phyloP scores from a whole-genome alignment of 1,139 yeast genomes.

The Sugiyamaella xylanicola region DNA sequence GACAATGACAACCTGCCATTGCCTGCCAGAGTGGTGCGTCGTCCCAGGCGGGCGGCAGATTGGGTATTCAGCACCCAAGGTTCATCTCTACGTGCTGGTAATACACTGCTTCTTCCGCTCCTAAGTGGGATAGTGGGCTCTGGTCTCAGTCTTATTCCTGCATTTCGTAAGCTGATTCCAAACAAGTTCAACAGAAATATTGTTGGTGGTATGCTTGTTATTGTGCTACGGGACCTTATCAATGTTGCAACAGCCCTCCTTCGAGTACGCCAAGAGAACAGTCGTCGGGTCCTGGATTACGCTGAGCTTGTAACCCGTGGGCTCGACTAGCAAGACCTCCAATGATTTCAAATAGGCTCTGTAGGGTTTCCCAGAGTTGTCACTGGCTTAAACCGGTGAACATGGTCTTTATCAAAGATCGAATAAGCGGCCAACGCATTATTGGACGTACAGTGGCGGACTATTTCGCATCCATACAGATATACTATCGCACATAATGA shows the following conservation, averaged over 20 bases:
- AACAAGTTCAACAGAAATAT: conserved; percentile 49
- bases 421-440: too few species aligned
- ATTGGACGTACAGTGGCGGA: too few species aligned
- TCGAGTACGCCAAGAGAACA: conserved; percentile 33
- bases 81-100: conserved; percentile 30
- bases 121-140: conserved; percentile 33
- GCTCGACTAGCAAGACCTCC: too few species aligned
- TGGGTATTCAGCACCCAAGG: conserved; percentile 35
- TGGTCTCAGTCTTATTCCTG: conserved; percentile 29
- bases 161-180: conserved; percentile 30
- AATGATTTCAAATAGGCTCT: too few species aligned
- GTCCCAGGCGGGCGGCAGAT: conserved; percentile 32
- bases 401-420: too few species aligned
- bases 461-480: too few species aligned
- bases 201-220: conserved; percentile 48
- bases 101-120: conserved; percentile 39
- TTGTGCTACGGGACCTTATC: conserved; percentile 46
- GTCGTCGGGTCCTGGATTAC: conserved; percentile 32
- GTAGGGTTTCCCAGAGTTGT: too few species aligned
- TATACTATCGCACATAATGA: too few species aligned
- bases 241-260: conserved; percentile 36
- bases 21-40: not conserved
- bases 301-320: conserved; percentile 22
- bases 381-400: too few species aligned
- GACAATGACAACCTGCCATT: not conserved